Evolutionary conservation across 495 filamentous ascomycete genomes (phyloP), one percentile per base, ranked within the genome.

Genomic region (Neurospora sublineolata): DNA sequence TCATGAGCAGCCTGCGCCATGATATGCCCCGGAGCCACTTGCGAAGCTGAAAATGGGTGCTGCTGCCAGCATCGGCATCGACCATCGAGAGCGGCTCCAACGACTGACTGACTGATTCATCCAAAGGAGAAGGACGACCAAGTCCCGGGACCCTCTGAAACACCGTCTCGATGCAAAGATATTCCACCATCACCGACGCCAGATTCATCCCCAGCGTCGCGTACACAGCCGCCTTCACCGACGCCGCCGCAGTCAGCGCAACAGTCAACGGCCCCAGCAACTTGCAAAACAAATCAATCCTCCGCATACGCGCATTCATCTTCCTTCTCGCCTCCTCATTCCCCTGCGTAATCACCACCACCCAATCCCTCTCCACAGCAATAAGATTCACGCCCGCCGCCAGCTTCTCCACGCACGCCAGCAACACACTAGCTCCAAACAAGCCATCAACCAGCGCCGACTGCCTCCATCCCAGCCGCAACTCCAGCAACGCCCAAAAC

Each of bases 201-300:
- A 77, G 2, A 42, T 80, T 87, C 79, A 84, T 78, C 2, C 23
- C 79, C 0, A 85, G 70, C 2, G 75, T 84, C 20, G 71, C 69
- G 3, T 68, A 60, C 23, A 86, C 79, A 11, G 84, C 84, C 8
- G 79, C 67, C 18, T 44, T 60, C 3, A 77, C 75, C 0, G 84
- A 86, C 1, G 64, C 37, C 4, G 46, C 71, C 39, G 80, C 81
- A 16, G 86, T 70, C 10, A 84, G 64, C 5, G 89, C 86, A 30
- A 91, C 86, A 27, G 84, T 77, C 0, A 91, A 76, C 0, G 91
- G 91, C 0, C 86, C 89, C 9, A 89, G 58, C 8, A 93, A 84
- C 76, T 93, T 93, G 82, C 91, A 93, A 46, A 88, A 79, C 14
- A 93, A 82, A 75, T 93, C 91, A 69, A 93, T 92, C 1, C 90